A percentile compares a stretch with the other conserved stretches of the same genome.
Conservation (phyloP, 2,329 filamentous ascomycete genomes). For the Tolypocladium pustulatum region DNA sequence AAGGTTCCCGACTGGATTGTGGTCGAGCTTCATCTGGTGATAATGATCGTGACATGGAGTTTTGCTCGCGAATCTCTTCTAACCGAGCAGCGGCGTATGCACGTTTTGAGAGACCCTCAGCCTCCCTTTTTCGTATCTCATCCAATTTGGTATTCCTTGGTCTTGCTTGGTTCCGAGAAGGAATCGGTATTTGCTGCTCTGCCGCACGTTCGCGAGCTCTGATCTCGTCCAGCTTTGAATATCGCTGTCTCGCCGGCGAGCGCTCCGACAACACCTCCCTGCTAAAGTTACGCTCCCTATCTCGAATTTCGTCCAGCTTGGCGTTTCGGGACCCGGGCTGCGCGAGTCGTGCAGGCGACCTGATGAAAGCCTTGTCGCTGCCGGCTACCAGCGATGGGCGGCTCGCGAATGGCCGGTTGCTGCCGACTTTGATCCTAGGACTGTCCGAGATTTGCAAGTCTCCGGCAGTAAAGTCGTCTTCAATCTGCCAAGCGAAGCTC, state of each 20-base stretch:
- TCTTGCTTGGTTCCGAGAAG: constrained; percentile 16
- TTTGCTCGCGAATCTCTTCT: constrained; percentile 41
- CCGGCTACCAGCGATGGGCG: constrained; percentile 20
- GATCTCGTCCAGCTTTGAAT: constrained; percentile 26
- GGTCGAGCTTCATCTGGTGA: constrained; percentile 29
- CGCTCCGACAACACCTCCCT: constrained; percentile 10
- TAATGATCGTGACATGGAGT: constrained; percentile 32
- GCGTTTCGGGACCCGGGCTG: constrained; percentile 25
- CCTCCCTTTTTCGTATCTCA: constrained; percentile 34
- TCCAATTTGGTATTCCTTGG: constrained; percentile 36
- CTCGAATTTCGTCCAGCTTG: constrained; percentile 32
- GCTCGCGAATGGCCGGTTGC: constrained; percentile 23
- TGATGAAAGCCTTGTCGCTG: constrained; percentile 16
- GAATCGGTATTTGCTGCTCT: constrained; percentile 20
- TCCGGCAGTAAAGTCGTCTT: constrained; percentile 46
- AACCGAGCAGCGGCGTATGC: constrained; percentile 37
- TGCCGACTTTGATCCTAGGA: constrained; percentile 34
- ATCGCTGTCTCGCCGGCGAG: constrained; percentile 10
- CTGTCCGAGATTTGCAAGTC: constrained; percentile 46
- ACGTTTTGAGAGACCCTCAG: constrained; percentile 31
- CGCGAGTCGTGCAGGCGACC: constrained; percentile 15
- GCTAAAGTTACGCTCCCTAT: constrained; percentile 27
- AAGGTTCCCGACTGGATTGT: constrained; percentile 12
- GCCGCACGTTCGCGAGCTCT: constrained; percentile 20
- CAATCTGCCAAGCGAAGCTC: constrained; percentile 44